These are phyloP conservation scores for Pyrenophora seminiperda DNA, from an alignment of 2,329 filamentous ascomycete species.

Conservation along the genomic window DNA sequence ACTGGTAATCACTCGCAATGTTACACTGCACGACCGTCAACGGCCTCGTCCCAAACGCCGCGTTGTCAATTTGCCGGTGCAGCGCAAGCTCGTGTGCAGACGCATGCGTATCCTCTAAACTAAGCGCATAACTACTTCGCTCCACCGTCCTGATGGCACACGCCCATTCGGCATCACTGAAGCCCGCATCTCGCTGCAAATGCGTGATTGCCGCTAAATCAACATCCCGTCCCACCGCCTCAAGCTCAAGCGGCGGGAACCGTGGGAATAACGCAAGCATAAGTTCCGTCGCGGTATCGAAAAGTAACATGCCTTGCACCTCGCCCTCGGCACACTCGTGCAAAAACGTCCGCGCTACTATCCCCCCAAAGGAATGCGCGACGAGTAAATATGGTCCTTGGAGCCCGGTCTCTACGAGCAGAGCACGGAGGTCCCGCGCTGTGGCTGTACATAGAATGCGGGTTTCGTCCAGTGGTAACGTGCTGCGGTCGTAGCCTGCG, in stretches of 20 bases:
- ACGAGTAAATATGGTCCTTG: constrained; percentile 13
- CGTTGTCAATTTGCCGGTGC: constrained; percentile 5
- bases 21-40: constrained; percentile 11
- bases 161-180: constrained; percentile 11
- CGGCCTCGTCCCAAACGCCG: constrained; percentile 3
- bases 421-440: constrained; percentile 8
- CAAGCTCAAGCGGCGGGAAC: constrained; percentile 6
- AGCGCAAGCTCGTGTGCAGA: constrained; percentile 9
- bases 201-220: constrained; percentile 12
- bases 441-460: constrained; percentile 8
- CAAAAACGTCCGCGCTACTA: constrained; percentile 13
- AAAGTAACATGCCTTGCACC: neutral
- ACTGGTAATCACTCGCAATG: constrained; percentile 3
- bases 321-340: neutral
- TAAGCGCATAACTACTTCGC: neutral
- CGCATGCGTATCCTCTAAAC: constrained; percentile 10
- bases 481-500: constrained; percentile 16
- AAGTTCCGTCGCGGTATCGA: constrained; percentile 15
- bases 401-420: constrained; percentile 6
- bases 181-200: constrained; percentile 7
- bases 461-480: neutral
- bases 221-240: constrained; percentile 7
- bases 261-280: constrained; percentile 13
- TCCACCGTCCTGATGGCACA: constrained; percentile 1
- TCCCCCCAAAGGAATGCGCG: constrained; percentile 15